These are phyloP conservation scores for Dryas alaskensis DNA, from an alignment of 306 rosid species.

Conservation along the genomic window DNA sequence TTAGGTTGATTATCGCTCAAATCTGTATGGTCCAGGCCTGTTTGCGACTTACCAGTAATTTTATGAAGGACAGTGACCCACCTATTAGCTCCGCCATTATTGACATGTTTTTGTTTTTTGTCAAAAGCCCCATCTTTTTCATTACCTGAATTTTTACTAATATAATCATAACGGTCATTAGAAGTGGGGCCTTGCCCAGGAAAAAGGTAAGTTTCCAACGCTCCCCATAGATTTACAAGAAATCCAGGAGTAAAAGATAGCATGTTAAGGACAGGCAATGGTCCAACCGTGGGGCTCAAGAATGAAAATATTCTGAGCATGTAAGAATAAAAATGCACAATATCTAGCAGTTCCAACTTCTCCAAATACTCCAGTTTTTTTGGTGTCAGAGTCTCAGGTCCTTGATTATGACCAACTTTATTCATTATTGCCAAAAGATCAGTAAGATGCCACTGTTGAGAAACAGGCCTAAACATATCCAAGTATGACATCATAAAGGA, in stretches of 20 bases:
- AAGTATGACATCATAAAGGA: constrained; percentile 49
- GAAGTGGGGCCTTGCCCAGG: constrained; percentile 40
- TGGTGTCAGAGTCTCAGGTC: constrained; percentile 34
- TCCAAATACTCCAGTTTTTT: constrained; percentile 37
- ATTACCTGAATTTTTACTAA: constrained; percentile 32
- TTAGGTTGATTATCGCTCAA: constrained; percentile 39
- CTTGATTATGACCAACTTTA: constrained; percentile 23
- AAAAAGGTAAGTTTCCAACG: constrained; percentile 60
- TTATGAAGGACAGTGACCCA: constrained; percentile 74
- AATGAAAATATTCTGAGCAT: constrained; percentile 64
- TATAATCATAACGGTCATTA: constrained; percentile 28
- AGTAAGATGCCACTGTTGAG: constrained; percentile 87
- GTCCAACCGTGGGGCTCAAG: constrained; percentile 65
- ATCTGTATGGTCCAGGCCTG: constrained; percentile 34
- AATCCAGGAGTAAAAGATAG: constrained; percentile 92
- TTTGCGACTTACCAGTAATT: constrained; percentile 72
- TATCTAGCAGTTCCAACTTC: constrained; percentile 62
- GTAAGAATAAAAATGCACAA: constrained; percentile 74
- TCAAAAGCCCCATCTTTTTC: constrained; percentile 41
- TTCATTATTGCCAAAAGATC: constrained; percentile 60
- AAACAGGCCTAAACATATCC: constrained; percentile 75
- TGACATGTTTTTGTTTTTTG: constrained; percentile 49
- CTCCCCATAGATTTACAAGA: constrained; percentile 70
- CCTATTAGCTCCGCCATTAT: constrained; percentile 63
- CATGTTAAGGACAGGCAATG: constrained; percentile 81